phyloP scores from a whole-genome alignment of 2,329 filamentous ascomycete genomes.

The Claviceps arundinis region DNA sequence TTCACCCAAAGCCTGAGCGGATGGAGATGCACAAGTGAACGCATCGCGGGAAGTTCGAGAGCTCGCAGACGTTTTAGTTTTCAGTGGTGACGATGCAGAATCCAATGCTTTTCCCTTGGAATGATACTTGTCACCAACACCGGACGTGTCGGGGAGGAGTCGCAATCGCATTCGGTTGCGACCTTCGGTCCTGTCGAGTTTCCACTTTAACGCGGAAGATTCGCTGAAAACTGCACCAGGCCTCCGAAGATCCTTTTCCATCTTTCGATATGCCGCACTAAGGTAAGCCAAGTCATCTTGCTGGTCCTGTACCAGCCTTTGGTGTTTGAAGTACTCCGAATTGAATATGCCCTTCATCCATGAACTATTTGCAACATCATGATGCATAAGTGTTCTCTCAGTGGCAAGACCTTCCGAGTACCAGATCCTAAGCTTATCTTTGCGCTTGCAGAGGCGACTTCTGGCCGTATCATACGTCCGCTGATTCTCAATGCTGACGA shows the following conservation, averaged over 20 bases:
- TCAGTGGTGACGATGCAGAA: conserved; percentile 21
- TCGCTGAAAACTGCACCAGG: conserved; percentile 72
- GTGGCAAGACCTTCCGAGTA: conserved; percentile 51
- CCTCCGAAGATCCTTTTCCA: conserved; percentile 64
- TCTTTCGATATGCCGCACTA: conserved; percentile 59
- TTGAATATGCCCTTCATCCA: conserved; percentile 95
- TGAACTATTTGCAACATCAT: conserved; percentile 73
- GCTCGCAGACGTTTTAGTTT: conserved; percentile 17
- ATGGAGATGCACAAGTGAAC: conserved; percentile 8
- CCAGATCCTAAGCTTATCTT: conserved; percentile 75
- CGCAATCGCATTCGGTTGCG: conserved; percentile 88
- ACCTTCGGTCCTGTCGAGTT: conserved; percentile 88
- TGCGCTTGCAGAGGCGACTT: conserved; percentile 57
- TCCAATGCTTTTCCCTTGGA: conserved; percentile 60
- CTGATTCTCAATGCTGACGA: conserved; percentile 69
- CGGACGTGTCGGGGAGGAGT: conserved; percentile 63
- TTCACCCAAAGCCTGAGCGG: conserved; percentile 11
- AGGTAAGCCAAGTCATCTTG: conserved; percentile 79
- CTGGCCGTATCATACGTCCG: conserved; percentile 65
- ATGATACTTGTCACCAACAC: conserved; percentile 60
- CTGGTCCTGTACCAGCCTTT: conserved; percentile 79
- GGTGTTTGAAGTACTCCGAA: conserved; percentile 83
- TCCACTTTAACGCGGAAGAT: conserved; percentile 59
- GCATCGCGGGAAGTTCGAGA: conserved; percentile 10
- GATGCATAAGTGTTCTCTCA: conserved; percentile 63